Conservation (phyloP, 805 yeast genomes). For the Wickerhamomyces rabaulensis region DNA sequence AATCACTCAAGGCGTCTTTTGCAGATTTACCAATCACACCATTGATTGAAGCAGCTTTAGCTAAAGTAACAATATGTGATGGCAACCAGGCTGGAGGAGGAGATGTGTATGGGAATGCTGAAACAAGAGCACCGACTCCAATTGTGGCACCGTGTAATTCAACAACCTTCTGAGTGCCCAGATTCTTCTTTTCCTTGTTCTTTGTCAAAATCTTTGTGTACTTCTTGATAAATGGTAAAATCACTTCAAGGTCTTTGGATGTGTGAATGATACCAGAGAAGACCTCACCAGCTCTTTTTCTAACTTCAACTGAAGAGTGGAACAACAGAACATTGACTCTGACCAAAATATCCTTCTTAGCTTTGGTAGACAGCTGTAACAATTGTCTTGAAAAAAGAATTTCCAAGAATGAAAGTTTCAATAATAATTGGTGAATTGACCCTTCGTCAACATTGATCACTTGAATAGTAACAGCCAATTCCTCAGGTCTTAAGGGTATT, state of each 20-base stretch:
- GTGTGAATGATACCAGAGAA: slow-evolving; percentile 75
- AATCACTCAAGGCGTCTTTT: slow-evolving; percentile 71
- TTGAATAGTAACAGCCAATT: slow-evolving; percentile 37
- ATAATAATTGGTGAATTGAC: slow-evolving; percentile 57
- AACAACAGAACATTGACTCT: slow-evolving; percentile 49
- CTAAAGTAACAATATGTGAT: slow-evolving; percentile 56
- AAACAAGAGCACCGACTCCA: slow-evolving; percentile 82
- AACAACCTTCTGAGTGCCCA: slow-evolving; percentile 37
- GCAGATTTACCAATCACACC: slow-evolving; percentile 83
- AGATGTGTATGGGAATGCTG: slow-evolving; percentile 84
- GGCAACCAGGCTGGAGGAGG: slow-evolving; percentile 96
- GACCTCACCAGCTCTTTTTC: slow-evolving; percentile 67
- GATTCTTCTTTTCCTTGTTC: slow-evolving; percentile 25
- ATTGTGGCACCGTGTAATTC: slow-evolving; percentile 78
- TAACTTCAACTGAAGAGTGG: slow-evolving; percentile 64
- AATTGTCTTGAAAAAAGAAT: slow-evolving; percentile 67
- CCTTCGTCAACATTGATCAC: slow-evolving; percentile 34
- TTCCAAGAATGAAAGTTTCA: slow-evolving; percentile 66
- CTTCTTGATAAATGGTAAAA: slow-evolving; percentile 33
- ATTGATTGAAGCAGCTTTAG: slow-evolving; percentile 65
- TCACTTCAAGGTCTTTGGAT: slow-evolving; percentile 34
- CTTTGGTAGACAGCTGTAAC: slow-evolving; percentile 42
- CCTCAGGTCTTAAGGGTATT: slow-evolving; percentile 37
- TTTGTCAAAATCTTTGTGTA: slow-evolving; percentile 24
- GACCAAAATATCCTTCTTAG: slow-evolving; percentile 44